phyloP scores from a whole-genome alignment of 2,329 filamentous ascomycete genomes.

The Talaromyces piceae region DNA sequence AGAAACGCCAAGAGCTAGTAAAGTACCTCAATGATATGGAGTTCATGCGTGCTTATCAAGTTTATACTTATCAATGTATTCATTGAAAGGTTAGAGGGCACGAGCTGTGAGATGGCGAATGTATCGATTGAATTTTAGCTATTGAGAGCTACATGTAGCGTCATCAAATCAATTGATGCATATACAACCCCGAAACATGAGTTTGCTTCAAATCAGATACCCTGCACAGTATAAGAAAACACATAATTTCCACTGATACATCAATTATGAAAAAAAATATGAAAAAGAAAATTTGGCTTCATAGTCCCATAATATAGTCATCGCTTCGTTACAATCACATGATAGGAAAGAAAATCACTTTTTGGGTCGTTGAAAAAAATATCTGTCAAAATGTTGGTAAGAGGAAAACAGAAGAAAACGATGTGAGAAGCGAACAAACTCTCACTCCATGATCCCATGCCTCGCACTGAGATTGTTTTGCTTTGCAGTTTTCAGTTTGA shows the following conservation, averaged over 20 bases:
- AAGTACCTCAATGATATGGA: neutral
- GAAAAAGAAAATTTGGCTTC: neutral
- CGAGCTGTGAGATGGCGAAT: no score
- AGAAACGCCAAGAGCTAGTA: neutral
- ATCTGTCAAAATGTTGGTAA: neutral
- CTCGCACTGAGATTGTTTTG: neutral
- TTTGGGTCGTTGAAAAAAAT: neutral
- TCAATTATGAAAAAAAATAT: no score
- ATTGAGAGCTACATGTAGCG: no score
- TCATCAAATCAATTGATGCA: no score
- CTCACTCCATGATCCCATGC: neutral
- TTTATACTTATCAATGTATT: neutral
- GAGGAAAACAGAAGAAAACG: neutral
- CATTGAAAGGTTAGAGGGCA: neutral
- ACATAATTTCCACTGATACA: neutral
- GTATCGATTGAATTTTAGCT: no score
- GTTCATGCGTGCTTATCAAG: no score
- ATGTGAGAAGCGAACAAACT: neutral
- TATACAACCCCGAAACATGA: no score
- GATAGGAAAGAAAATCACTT: neutral
- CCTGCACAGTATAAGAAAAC: neutral
- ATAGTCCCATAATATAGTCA: conserved; percentile 5
- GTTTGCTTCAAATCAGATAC: no score
- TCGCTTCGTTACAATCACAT: conserved; percentile 7
- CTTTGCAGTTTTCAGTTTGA: no score